Base-by-base conservation (phyloP, 306 rosid species). In the Comarum palustre region DNA sequence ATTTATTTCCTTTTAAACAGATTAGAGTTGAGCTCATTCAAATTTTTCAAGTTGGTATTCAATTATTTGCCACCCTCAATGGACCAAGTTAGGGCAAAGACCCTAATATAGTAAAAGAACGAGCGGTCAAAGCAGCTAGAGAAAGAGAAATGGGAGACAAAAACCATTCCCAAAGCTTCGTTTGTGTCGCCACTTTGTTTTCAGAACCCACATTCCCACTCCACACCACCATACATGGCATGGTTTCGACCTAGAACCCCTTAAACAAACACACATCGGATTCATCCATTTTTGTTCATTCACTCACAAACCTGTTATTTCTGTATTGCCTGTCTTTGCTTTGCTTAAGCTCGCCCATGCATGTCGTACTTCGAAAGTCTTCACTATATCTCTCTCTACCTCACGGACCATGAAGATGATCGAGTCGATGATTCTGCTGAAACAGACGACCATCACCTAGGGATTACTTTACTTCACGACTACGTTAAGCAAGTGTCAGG, bases 201-300 rank as follows among this genome's bases (percentile, higher is more conserved):
- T 85, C 79, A 79, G 85, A 75, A 73, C 84, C 82, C 77, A 17
- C 60, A n/a, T n/a, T 59, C 29, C 65, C 66, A 12, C 22, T 60
- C 66, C 41, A 60, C 66, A 29, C 85, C 92, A 78, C 86, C 83
- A 76, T 70, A 80, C 47, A 78, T 67, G 92, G 78, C 84, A 75
- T 79, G 77, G 73, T 83, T 83, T 83, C 86, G 55, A 77, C 80
- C 84, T 15, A 77, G 60, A 60, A 59, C 5, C 39, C 59, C 52
- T 65, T 75, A 73, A 77, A 78, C 58, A 36, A 63, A 60, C 74
- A 36, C 58, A 67, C 81, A 62, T 60, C 1, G 45, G 15, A 62
- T 62, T 62, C 67, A 60, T 6, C n/a, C 41, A 12, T 22, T 55
- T 2, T 52, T 14, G 8, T 9, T 52, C 27, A 9, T 3, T 7